phyloP scores from a whole-genome alignment of 164 flowering plant species.

The Liquidambar formosana region DNA sequence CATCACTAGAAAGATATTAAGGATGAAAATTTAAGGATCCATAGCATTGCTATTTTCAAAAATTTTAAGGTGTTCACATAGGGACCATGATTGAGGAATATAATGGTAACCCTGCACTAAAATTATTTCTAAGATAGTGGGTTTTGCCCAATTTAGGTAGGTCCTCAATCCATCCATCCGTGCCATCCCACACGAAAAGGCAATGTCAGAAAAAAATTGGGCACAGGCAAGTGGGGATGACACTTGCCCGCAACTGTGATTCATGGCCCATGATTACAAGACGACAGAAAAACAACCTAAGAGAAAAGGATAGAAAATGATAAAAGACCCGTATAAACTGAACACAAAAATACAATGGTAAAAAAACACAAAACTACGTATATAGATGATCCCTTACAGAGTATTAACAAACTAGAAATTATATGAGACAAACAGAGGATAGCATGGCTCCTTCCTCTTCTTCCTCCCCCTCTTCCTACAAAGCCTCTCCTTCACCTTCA shows the following conservation, averaged over 20 bases:
- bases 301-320: conserved; percentile 15
- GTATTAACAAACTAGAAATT: background rate
- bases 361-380: background rate
- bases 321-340: background rate
- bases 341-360: background rate
- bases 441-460: conserved; percentile 41
- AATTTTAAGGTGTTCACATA: too few relatives aligned
- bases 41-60: too few relatives aligned
- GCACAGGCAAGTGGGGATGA: background rate
- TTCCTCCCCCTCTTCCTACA: conserved; percentile 36
- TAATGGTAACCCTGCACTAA: too few relatives aligned
- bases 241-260: background rate
- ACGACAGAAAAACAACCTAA: conserved; percentile 22
- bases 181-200: background rate
- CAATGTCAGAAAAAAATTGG: background rate
- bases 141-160: too few relatives aligned
- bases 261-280: conserved; percentile 22
- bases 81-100: too few relatives aligned
- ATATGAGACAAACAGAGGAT: background rate
- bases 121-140: too few relatives aligned
- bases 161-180: background rate
- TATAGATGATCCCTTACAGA: background rate
- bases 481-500: conserved; percentile 27
- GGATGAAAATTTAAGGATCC: too few relatives aligned
- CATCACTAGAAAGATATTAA: too few relatives aligned